Evolutionary conservation across 257 asterid genomes (phyloP), one percentile per base, ranked within the genome.

Genomic region (Linderniella brevidens): DNA sequence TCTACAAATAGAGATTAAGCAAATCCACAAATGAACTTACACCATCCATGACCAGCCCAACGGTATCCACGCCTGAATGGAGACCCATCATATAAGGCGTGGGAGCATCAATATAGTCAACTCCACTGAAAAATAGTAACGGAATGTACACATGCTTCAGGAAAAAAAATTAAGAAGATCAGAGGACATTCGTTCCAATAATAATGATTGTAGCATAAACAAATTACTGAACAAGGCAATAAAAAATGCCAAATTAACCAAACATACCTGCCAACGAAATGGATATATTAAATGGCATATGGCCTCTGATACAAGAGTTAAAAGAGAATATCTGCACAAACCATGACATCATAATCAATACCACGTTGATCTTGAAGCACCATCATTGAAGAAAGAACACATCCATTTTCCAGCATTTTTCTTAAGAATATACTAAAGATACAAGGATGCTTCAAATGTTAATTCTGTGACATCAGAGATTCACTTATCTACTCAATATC

Each of bases 101-200:
- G 56, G 98, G 98, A 66, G 98, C 98, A 76, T 84, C 98, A 68
- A 88, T 88, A 64, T 88, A 88, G 78, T 88, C 98, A 57, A 88
- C 98, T 78, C 98, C 98, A 73, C 94, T 88, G 86, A 84, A 88
- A 78, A 88, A 88, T 70, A 88, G 95, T 42, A 88, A 73, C 18
- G 98, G 98, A 72, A 88, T 88, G 92, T 88, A 88, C 75, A 88
- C 98, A 75, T 88, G 98, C 98, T 88, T 74, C 95, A 84, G 81
- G 70, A 78, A 66, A 74, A 63, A 64, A 83, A 79, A 43, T 64
- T 69, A 58, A 66, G 46, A 64, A 52, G 45, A 75, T 83, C 73
- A 82, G 92, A 65, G 58, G 61, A 51, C 62, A 56, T 56, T 58
- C 55, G 63, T 60, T 55, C 52, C 52, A 62, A 65, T 56, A 60